Conservation (phyloP, 345 rosid genomes). For the Arabidopsis thaliana region TAIR10.1 NC_003071.7:14896001-14896500, state of each 20-base stretch:
- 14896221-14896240: conserved; percentile 90
- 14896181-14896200: conserved; percentile 98
- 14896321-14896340: conserved; percentile 93
- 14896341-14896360: background rate
- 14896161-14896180: conserved; percentile 91
- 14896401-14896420: conserved; percentile 17
- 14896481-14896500: conserved; percentile 97
- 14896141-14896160: conserved; percentile 23
- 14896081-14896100: conserved; percentile 55
- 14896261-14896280: conserved; percentile 99
- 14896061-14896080: conserved; percentile 97
- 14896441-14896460: conserved; percentile 96
- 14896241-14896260: conserved; percentile 99
- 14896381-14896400: background rate
- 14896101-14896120: conserved; percentile 8
- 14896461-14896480: conserved; percentile 99
- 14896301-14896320: conserved; percentile 96
- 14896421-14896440: conserved; percentile 75
- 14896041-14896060: conserved; percentile 93
- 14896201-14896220: conserved; percentile 96
- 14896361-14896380: background rate
- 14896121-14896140: conserved; percentile 11
- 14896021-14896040: conserved; percentile 99
- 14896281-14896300: conserved; percentile 80
- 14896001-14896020: conserved; percentile 81